A percentile compares a stretch with the other conserved stretches of the same genome.
Conservation (phyloP, 345 rosid genomes). For the Lagerstroemia speciosa region DNA sequence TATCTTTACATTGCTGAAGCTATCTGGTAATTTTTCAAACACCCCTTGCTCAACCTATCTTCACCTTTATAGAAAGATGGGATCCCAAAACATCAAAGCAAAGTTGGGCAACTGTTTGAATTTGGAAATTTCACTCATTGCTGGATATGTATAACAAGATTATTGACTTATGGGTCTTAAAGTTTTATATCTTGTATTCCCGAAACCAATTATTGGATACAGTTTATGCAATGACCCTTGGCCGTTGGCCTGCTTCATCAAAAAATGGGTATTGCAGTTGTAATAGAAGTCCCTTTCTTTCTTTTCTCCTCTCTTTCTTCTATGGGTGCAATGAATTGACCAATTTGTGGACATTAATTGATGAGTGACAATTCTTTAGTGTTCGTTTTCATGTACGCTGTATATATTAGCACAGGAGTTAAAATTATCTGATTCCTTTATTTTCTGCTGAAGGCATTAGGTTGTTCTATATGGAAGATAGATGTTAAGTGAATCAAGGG, state of each 20-base stretch:
- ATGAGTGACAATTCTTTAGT: too few relatives aligned
- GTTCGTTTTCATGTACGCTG: background rate
- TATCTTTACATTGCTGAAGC: slow-evolving; percentile 76
- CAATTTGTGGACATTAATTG: background rate
- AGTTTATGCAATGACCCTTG: background rate
- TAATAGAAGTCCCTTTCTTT: background rate
- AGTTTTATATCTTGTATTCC: background rate
- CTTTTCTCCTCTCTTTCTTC: background rate
- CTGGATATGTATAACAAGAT: background rate
- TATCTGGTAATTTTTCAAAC: slow-evolving; percentile 52
- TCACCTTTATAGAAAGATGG: background rate
- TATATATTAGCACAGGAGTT: background rate
- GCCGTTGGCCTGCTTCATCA: background rate
- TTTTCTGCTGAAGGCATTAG: too few relatives aligned
- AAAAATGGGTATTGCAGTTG: background rate
- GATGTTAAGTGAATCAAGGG: background rate
- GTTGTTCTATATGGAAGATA: background rate
- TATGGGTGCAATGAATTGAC: background rate
- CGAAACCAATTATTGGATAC: background rate
- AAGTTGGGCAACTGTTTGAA: background rate
- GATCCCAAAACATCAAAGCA: background rate
- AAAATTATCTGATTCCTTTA: background rate
- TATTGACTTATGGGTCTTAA: background rate
- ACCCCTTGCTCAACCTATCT: background rate
- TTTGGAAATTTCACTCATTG: background rate